These are phyloP conservation scores for Cladosporium sp. DNA, from an alignment of 2,329 filamentous ascomycete species.

Conservation along the genomic window DNA sequence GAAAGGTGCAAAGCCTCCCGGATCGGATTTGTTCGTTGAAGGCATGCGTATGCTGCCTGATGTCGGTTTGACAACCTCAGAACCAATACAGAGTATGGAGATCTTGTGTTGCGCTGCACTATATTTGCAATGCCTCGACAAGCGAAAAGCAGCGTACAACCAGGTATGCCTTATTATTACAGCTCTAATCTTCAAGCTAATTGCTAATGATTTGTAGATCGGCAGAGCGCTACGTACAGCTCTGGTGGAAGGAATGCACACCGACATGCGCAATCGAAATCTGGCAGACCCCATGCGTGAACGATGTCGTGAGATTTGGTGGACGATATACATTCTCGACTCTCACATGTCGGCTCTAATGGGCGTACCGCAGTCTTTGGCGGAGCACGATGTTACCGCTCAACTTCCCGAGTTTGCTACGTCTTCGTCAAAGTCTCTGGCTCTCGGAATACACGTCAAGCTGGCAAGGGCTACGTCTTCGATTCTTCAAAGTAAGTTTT, in stretches of 20 bases:
- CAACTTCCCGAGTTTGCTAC: conserved; percentile 41
- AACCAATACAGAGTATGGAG: conserved; percentile 46
- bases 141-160: conserved; percentile 43
- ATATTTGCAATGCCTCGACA: conserved; percentile 50
- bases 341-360: conserved; percentile 52
- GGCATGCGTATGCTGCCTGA: conserved; percentile 44
- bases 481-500: conserved; percentile 40
- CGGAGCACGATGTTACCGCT: conserved; percentile 49
- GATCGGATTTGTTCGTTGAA: conserved; percentile 44
- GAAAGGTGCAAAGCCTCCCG: conserved; percentile 37
- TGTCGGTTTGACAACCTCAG: conserved; percentile 35
- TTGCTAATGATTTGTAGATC: conserved; percentile 32
- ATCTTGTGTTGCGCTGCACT: conserved; percentile 49
- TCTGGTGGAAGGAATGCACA: conserved; percentile 49
- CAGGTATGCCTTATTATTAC: conserved; percentile 32
- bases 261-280: conserved; percentile 43
- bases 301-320: conserved; percentile 49
- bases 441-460: conserved; percentile 43
- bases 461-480: conserved; percentile 42
- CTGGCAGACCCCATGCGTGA: conserved; percentile 40
- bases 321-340: conserved; percentile 52
- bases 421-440: conserved; percentile 36
- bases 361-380: conserved; percentile 47
- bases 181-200: neutral
- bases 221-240: conserved; percentile 50